Evolutionary conservation across 2,329 filamentous ascomycete species (phyloP).

Genomic region (Curvularia hawaiiensis): DNA sequence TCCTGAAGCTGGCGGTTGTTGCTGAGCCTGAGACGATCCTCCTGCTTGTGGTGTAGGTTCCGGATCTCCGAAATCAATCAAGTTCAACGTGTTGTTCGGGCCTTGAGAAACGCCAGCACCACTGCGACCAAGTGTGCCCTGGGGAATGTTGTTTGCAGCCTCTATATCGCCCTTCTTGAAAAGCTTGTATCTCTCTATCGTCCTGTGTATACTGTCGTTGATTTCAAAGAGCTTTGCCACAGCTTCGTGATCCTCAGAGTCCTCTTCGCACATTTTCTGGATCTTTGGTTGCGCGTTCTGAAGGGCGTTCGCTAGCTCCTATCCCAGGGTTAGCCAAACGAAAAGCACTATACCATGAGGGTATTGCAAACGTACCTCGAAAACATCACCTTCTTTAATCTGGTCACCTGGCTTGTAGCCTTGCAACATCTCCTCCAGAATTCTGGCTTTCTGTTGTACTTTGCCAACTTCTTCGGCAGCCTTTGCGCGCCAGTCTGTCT

Average conservation of each 20-base stretch:
- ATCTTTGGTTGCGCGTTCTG: constrained; percentile 98
- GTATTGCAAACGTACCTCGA: constrained; percentile 56
- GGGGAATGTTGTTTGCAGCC: constrained; percentile 79
- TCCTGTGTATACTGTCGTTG: constrained; percentile 98
- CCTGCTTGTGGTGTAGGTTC: constrained; percentile 54
- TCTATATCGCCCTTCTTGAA: constrained; percentile 95
- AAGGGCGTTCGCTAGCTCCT: constrained; percentile 86
- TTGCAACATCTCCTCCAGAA: constrained; percentile 91
- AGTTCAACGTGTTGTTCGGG: constrained; percentile 77
- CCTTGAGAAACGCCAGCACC: constrained; percentile 68
- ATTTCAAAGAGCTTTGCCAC: constrained; percentile 95
- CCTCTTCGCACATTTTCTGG: constrained; percentile 99
- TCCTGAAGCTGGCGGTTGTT: constrained; percentile 56
- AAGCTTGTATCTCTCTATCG: constrained; percentile 91
- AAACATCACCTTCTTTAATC: constrained; percentile 72
- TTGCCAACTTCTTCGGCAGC: constrained; percentile 93
- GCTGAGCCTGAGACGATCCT: constrained; percentile 44
- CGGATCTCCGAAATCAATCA: constrained; percentile 86
- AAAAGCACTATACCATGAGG: constrained; percentile 30
- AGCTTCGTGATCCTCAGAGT: constrained; percentile 94
- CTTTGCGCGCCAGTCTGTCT: constrained; percentile 97
- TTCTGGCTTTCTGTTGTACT: constrained; percentile 91
- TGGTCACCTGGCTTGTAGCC: constrained; percentile 81
- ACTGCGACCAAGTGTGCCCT: constrained; percentile 74
- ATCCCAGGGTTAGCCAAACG: constrained; percentile 21